phyloP scores from a whole-genome alignment of 2,329 filamentous ascomycete species.

The Macrophomina tecta region DNA sequence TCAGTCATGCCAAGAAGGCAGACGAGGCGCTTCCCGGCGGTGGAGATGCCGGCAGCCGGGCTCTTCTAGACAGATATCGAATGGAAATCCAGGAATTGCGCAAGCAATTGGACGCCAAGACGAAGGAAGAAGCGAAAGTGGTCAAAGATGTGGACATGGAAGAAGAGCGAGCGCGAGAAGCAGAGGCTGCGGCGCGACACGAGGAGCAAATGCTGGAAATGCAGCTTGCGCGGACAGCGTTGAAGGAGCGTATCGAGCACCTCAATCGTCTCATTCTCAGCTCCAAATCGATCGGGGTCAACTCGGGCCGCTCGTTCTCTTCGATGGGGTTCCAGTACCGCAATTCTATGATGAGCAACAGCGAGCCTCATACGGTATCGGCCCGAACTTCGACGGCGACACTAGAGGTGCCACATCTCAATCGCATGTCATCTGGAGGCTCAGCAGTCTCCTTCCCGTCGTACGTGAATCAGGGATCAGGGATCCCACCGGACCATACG shows the following conservation, averaged over 20 bases:
- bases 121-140: slow-evolving; percentile 61
- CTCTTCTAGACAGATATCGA: slow-evolving; percentile 89
- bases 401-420: slow-evolving; percentile 46
- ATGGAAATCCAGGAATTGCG: slow-evolving; percentile 88
- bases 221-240: slow-evolving; percentile 91
- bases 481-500: slow-evolving; percentile 34
- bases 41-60: slow-evolving; percentile 81
- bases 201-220: slow-evolving; percentile 99
- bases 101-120: slow-evolving; percentile 70
- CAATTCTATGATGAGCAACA: slow-evolving; percentile 48
- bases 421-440: slow-evolving; percentile 32
- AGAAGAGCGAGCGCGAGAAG: slow-evolving; percentile 68
- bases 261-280: slow-evolving; percentile 93
- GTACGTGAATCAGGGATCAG: slow-evolving; percentile 34
- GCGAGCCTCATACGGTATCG: slow-evolving; percentile 56
- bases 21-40: slow-evolving; percentile 83
- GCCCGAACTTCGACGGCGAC: slow-evolving; percentile 47
- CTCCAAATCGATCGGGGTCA: slow-evolving; percentile 95
- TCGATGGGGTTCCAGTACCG: slow-evolving; percentile 40
- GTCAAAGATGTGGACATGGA: slow-evolving; percentile 66
- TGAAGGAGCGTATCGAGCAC: slow-evolving; percentile 98
- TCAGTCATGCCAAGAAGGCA: slow-evolving; percentile 94
- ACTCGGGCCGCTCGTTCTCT: slow-evolving; percentile 57
- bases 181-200: slow-evolving; percentile 81
- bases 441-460: slow-evolving; percentile 36